Percentiles rank a stretch among this genome's conserved stretches.
phyloP scores from a whole-genome alignment of 805 yeast genomes.

The Nakazawaea anatomiae region DNA sequence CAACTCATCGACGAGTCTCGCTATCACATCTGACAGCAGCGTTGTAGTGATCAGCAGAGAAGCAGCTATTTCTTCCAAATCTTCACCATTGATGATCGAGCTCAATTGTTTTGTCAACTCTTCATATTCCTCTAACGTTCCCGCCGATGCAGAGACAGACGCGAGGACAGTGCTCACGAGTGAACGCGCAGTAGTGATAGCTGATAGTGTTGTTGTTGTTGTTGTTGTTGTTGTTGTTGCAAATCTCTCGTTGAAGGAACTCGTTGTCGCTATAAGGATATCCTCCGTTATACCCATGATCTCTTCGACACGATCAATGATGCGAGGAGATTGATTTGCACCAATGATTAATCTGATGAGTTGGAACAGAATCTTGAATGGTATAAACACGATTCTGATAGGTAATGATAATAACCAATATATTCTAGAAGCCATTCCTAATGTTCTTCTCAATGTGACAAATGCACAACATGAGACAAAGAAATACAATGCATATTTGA shows the following conservation, averaged over 20 bases:
- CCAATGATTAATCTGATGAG: constrained; percentile 5
- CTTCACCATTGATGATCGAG: constrained; percentile 8
- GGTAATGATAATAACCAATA: constrained; percentile 10
- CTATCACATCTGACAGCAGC: background rate
- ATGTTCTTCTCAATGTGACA: constrained; percentile 4
- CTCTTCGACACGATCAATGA: background rate
- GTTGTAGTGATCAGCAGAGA: background rate
- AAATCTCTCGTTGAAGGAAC: background rate
- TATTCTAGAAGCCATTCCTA: constrained; percentile 3
- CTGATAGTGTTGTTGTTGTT: no score
- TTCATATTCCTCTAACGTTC: background rate
- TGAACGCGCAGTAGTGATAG: background rate
- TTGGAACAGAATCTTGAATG: constrained; percentile 2
- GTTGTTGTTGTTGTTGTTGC: background rate
- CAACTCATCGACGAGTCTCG: constrained; percentile 8
- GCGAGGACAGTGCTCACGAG: background rate
- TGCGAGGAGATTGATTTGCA: background rate
- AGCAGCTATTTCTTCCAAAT: background rate
- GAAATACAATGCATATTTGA: constrained; percentile 10
- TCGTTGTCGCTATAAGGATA: background rate
- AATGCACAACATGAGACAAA: constrained; percentile 6
- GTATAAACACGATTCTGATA: constrained; percentile 3
- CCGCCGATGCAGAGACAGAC: background rate
- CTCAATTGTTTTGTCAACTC: constrained; percentile 3
- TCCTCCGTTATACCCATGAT: background rate